phyloP scores from a whole-genome alignment of 805 yeast genomes.

The Zygosaccharomyces rouxii region DNA sequence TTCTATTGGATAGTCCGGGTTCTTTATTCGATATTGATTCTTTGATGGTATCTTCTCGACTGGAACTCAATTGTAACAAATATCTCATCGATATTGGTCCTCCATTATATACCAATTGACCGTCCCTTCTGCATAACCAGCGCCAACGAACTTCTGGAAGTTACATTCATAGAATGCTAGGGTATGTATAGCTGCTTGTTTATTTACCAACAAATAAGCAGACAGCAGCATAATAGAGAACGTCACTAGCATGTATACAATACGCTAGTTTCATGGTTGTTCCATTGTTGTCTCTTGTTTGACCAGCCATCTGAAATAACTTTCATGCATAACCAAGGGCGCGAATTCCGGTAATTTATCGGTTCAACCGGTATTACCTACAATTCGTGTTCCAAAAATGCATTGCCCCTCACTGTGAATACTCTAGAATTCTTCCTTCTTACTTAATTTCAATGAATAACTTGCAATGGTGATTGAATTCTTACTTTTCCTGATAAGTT shows the following conservation, averaged over 20 bases:
- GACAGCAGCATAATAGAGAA: slow-evolving; percentile 1
- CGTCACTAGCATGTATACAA: not conserved
- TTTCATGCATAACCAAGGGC: not conserved
- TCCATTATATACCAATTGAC: slow-evolving; percentile 1
- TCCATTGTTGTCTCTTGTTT: slow-evolving; percentile 1
- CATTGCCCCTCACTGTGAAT: not conserved
- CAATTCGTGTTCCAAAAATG: not conserved
- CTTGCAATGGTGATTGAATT: not conserved
- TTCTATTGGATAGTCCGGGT: not conserved
- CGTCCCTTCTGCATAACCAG: not conserved
- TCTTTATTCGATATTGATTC: not conserved
- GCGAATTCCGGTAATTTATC: not conserved
- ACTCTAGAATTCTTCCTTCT: not conserved
- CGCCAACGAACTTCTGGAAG: not conserved
- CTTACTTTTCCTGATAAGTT: not conserved
- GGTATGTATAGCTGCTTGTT: not conserved
- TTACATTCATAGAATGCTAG: not conserved
- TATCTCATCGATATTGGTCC: not conserved
- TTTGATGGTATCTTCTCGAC: not conserved
- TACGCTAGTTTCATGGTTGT: slow-evolving; percentile 3
- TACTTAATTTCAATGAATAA: not conserved
- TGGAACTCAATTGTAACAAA: not conserved
- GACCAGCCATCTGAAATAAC: slow-evolving; percentile 11
- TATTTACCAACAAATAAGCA: slow-evolving; percentile 4
- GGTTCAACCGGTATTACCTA: not conserved